These are phyloP conservation scores for Botrytis squamosa DNA, from an alignment of 2,329 filamentous ascomycete genomes.

Conservation along the genomic window DNA sequence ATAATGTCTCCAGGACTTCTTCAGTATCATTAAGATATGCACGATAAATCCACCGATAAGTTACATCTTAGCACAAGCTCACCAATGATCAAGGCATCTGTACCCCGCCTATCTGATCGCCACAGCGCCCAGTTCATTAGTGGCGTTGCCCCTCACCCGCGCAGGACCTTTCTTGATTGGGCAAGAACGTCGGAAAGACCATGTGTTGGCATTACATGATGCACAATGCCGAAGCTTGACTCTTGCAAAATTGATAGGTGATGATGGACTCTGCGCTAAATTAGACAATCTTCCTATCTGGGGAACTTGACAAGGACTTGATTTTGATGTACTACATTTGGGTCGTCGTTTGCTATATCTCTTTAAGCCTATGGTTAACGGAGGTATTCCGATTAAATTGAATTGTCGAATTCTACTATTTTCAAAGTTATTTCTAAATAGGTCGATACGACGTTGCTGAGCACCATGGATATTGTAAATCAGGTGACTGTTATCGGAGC, in stretches of 20 bases:
- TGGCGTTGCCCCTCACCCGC: not conserved
- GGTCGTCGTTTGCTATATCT: not conserved
- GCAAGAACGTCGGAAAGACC: not conserved
- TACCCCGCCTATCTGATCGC: slow-evolving; percentile 4
- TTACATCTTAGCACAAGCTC: not conserved
- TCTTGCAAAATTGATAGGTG: not conserved
- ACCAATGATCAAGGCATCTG: not conserved
- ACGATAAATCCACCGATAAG: not conserved
- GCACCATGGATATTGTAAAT: slow-evolving; percentile 15
- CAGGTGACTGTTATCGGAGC: slow-evolving; percentile 42
- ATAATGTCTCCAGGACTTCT: not conserved
- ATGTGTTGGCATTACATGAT: slow-evolving; percentile 17
- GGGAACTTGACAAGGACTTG: not conserved
- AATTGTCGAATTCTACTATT: not conserved
- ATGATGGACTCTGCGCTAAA: not conserved
- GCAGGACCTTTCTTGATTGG: not conserved
- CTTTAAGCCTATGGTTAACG: not conserved
- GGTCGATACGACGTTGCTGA: not conserved
- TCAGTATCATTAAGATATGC: not conserved
- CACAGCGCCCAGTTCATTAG: not conserved
- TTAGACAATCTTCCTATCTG: not conserved
- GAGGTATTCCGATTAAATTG: not conserved
- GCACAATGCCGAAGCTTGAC: not conserved
- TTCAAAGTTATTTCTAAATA: not conserved
- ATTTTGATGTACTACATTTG: not conserved